These are phyloP conservation scores for Aschersonia sp. DNA, from an alignment of 2,329 filamentous ascomycete species.

Conservation along the genomic window DNA sequence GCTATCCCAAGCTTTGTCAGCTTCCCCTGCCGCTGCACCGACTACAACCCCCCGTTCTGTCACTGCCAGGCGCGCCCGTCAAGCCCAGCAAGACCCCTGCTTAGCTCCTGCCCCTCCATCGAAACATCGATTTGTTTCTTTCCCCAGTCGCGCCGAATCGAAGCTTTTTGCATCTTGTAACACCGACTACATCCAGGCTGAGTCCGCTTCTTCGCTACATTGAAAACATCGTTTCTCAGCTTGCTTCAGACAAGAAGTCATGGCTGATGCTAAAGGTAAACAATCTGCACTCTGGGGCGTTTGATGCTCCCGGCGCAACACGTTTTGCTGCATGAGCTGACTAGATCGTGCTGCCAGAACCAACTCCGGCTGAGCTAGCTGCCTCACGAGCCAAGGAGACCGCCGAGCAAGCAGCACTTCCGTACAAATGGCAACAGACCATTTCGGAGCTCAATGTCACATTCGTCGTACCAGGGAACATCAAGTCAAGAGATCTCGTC, in stretches of 20 bases:
- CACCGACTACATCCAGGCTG: too few species aligned
- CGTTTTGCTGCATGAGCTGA: neutral
- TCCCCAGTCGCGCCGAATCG: neutral
- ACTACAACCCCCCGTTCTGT: neutral
- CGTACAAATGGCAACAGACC: constrained; percentile 95
- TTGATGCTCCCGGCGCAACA: neutral
- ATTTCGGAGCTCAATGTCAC: constrained; percentile 78
- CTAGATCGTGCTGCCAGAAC: constrained; percentile 23
- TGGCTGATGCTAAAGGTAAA: constrained; percentile 3
- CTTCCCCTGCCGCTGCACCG: neutral
- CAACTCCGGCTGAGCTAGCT: constrained; percentile 38
- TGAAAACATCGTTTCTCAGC: neutral
- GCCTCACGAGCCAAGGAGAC: constrained; percentile 56
- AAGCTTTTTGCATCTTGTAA: too few species aligned
- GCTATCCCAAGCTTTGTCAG: neutral
- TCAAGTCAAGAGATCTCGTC: constrained; percentile 72
- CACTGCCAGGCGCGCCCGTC: neutral
- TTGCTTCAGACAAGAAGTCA: neutral
- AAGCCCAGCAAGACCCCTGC: neutral
- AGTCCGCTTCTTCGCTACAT: too few species aligned
- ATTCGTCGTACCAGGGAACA: constrained; percentile 62
- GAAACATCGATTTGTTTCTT: neutral
- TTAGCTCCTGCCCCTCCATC: neutral
- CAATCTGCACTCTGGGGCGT: neutral
- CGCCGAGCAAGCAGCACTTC: constrained; percentile 77